Base-by-base conservation (phyloP, 305 asterid species). In the Fraxinus platypoda region DNA sequence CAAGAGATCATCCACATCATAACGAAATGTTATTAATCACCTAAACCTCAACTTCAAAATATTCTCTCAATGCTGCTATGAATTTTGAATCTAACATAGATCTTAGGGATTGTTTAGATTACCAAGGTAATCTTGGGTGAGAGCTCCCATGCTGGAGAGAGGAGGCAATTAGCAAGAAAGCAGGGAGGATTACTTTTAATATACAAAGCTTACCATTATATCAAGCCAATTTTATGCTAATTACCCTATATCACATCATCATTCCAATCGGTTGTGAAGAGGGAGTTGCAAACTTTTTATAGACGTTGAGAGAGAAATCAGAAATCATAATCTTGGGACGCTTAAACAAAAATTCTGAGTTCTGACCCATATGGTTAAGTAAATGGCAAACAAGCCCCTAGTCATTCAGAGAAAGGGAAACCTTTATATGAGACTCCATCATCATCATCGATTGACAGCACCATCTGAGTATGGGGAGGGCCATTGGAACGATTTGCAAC, bases 401-500 rank as follows among this genome's bases (percentile, higher is more conserved):
- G 72, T 64, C 72, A 23, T 11, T 64, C 72, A 28, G 37, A 68
- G 38, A 68, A 8, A 8, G 21, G 23, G 38, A 12, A 70, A 96
- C 99, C 98, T 83, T 87, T 83, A 83, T 82, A 92, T 75, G 97
- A 86, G 88, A 96, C 90, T 80, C 95, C 98, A 91, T 92, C 98
- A 89, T 96, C 97, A 81, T 85, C 88, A 84, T 93, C 94, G 90
- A 91, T 83, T 54, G 95, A 86, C 85, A 89, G 81, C 84, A 85
- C 82, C 28, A 97, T 82, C 84, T 91, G 97, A 81, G 87, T 92
- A 89, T 92, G 89, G 28, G 94, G 89, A 71, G 98, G 95, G 78
- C 91, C 95, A 82, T 88, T 92, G 43, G 93, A 72, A 78, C 85
- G 90, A 78, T 84, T 94, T 72, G 93, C 87, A 75, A 81, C 92